These are phyloP conservation scores for Patellaria atrata DNA, from an alignment of 495 filamentous ascomycete genomes.

Conservation along the genomic window DNA sequence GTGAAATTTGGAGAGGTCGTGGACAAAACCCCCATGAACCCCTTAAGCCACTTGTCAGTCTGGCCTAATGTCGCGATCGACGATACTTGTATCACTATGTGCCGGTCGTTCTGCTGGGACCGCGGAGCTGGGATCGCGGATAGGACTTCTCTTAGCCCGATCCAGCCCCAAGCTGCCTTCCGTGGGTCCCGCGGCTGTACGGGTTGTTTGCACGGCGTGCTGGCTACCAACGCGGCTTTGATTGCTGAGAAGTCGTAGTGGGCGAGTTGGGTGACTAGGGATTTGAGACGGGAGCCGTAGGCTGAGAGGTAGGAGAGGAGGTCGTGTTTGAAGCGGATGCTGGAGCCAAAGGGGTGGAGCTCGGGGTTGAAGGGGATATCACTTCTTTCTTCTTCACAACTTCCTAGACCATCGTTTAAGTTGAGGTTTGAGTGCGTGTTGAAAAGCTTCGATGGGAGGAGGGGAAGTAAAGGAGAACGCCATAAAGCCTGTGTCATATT, in stretches of 20 bases:
- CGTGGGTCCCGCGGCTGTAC: too few species aligned
- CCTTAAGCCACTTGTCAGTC: constrained; percentile 59
- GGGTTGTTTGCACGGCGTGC: constrained; percentile 57
- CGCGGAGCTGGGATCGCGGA: constrained; percentile 33
- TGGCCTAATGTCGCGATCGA: constrained; percentile 70
- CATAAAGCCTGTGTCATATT: constrained; percentile 82
- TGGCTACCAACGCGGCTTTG: constrained; percentile 60
- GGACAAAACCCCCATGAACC: constrained; percentile 45
- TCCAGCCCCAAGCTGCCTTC: constrained; percentile 53
- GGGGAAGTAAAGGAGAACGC: constrained; percentile 60
- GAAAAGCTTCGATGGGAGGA: constrained; percentile 15
- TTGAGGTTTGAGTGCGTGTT: neutral
- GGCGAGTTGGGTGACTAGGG: constrained; percentile 37
- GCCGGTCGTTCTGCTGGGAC: constrained; percentile 23
- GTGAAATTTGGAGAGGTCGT: constrained; percentile 5
- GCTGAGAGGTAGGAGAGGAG: constrained; percentile 55
- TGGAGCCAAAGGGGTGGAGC: constrained; percentile 35
- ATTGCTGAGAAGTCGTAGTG: constrained; percentile 58
- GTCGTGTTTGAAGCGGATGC: constrained; percentile 60
- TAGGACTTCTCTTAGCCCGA: constrained; percentile 48
- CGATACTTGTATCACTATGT: constrained; percentile 63
- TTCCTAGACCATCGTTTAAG: constrained; percentile 8
- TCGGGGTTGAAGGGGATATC: constrained; percentile 1
- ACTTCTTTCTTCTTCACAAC: neutral
- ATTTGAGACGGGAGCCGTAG: constrained; percentile 42